phyloP scores from a whole-genome alignment of 163 green algal species.

The Scenedesmus sp. region DNA sequence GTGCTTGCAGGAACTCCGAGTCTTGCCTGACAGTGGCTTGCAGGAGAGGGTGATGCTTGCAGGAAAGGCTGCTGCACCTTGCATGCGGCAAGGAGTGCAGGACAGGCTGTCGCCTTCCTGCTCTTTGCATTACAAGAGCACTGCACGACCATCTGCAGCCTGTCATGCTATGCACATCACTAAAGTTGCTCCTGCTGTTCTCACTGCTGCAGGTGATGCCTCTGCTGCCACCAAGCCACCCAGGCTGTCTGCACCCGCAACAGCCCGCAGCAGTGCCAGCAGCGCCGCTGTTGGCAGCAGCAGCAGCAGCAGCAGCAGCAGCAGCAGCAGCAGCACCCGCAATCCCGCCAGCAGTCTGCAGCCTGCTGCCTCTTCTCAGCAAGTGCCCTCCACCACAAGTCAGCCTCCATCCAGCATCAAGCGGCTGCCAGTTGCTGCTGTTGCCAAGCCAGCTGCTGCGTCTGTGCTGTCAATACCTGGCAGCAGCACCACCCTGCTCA shows the following conservation, averaged over 20 bases:
- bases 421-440: not conserved
- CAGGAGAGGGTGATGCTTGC: no score
- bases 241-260: not conserved
- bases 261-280: not conserved
- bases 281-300: not conserved
- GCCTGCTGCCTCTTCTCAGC: not conserved
- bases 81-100: no score
- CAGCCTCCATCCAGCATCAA: not conserved
- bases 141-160: not conserved
- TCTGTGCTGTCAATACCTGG: not conserved
- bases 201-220: not conserved
- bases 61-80: no score
- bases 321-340: not conserved
- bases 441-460: not conserved
- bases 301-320: not conserved
- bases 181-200: not conserved
- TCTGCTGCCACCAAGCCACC: not conserved
- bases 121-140: no score
- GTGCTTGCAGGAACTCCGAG: not conserved
- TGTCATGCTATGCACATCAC: not conserved
- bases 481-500: not conserved
- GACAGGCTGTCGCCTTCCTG: no score
- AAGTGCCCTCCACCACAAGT: not conserved
- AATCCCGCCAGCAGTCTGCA: not conserved
- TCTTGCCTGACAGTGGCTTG: no score